Conservation (phyloP, 441 rosid genomes). For the Omphalea diandra region DNA sequence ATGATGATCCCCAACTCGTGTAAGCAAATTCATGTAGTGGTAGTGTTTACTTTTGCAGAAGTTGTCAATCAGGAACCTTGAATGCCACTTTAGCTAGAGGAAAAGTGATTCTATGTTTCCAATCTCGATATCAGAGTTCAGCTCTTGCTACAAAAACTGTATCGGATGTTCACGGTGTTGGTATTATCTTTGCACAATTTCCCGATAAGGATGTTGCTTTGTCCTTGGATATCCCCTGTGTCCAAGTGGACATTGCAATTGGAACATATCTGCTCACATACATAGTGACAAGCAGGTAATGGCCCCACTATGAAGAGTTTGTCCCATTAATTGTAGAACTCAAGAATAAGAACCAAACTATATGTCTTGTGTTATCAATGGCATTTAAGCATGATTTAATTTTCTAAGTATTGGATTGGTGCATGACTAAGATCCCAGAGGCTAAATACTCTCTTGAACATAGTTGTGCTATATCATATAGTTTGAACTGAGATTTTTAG, state of each 20-base stretch:
- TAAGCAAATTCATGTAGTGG: constrained; percentile 9
- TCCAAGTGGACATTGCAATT: constrained; percentile 42
- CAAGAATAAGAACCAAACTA: not conserved
- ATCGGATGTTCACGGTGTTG: constrained; percentile 31
- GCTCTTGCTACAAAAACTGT: constrained; percentile 37
- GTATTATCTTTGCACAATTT: constrained; percentile 45
- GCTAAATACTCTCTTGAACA: not conserved
- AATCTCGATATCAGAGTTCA: constrained; percentile 46
- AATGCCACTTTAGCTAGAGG: constrained; percentile 48
- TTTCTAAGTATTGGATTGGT: not conserved
- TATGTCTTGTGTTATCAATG: not conserved
- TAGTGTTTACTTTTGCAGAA: constrained; percentile 27
- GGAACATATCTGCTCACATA: constrained; percentile 47
- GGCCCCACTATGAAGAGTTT: not conserved
- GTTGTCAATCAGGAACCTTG: constrained; percentile 40
- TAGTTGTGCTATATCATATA: not conserved
- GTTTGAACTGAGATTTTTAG: not conserved
- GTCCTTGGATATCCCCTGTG: constrained; percentile 32
- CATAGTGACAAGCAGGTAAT: constrained; percentile 40
- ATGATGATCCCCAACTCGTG: not conserved
- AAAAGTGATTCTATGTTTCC: constrained; percentile 49
- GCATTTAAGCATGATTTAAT: not conserved
- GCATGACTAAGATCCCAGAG: not conserved
- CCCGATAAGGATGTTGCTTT: constrained; percentile 41
- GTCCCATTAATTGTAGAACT: not conserved